Evolutionary conservation across 306 rosid genomes (phyloP).

Genomic region (Oxytropis ochrocephala): DNA sequence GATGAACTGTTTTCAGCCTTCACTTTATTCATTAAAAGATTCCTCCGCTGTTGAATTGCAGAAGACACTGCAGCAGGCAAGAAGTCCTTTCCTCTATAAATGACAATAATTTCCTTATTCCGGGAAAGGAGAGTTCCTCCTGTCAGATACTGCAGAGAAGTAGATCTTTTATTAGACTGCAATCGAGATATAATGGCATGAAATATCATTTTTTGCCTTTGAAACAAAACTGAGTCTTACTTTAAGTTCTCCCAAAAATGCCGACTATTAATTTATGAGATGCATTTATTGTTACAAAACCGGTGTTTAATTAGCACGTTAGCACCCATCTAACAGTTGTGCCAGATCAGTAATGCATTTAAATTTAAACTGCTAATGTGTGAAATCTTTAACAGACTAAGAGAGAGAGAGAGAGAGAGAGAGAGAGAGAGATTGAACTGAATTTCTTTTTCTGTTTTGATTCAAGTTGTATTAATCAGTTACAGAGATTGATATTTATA

Average conservation of each 20-base stretch:
- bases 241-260: not conserved
- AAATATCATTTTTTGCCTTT: not conserved
- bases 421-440: too few relatives aligned
- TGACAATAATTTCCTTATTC: conserved; percentile 64
- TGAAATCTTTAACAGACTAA: too few relatives aligned
- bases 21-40: conserved; percentile 25
- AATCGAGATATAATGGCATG: conserved; percentile 2
- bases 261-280: not conserved
- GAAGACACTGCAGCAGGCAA: conserved; percentile 78
- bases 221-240: not conserved
- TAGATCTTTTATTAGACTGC: conserved; percentile 8
- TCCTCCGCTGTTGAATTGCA: conserved; percentile 77
- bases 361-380: conserved; percentile 1
- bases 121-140: conserved; percentile 88
- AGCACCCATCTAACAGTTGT: not conserved
- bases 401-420: too few relatives aligned
- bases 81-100: conserved; percentile 91
- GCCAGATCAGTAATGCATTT: not conserved
- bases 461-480: too few relatives aligned
- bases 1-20: conserved; percentile 23
- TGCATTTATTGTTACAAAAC: conserved; percentile 2
- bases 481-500: too few relatives aligned
- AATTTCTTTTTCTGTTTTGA: too few relatives aligned
- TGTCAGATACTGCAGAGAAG: conserved; percentile 64
- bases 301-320: conserved; percentile 7